Evolutionary conservation across 768 basidiomycete species (phyloP).

Genomic region (Steccherinum ochraceum): DNA sequence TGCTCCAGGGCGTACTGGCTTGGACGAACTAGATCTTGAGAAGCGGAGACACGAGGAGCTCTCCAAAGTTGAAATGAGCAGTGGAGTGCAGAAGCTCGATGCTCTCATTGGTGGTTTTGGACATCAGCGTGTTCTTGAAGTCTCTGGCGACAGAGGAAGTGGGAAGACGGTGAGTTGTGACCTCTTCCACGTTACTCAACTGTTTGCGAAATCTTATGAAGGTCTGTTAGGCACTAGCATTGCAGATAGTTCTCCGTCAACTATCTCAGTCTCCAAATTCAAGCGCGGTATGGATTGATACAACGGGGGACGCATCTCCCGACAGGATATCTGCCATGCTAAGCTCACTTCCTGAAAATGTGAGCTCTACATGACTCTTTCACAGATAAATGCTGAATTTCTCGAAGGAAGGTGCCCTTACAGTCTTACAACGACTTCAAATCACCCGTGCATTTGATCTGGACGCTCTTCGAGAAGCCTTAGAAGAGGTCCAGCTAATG

Average conservation of each 20-base stretch:
- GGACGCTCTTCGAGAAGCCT: conserved; percentile 42
- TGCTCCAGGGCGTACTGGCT: conserved; percentile 32
- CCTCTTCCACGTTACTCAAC: background rate
- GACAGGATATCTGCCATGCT: conserved; percentile 39
- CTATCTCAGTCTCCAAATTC: conserved; percentile 33
- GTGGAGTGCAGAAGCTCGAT: conserved; percentile 46
- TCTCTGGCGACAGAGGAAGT: conserved; percentile 58
- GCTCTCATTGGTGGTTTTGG: conserved; percentile 43
- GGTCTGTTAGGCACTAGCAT: conserved; percentile 39
- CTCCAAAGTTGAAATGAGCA: conserved; percentile 5
- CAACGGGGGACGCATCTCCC: conserved; percentile 57
- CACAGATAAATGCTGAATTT: too few species aligned
- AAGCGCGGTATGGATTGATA: conserved; percentile 65
- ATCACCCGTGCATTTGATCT: conserved; percentile 54
- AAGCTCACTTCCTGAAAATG: conserved; percentile 14
- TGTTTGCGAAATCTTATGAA: conserved; percentile 3
- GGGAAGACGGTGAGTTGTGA: conserved; percentile 59
- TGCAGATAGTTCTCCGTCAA: conserved; percentile 52
- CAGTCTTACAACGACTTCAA: conserved; percentile 49
- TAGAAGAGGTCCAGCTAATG: conserved; percentile 36
- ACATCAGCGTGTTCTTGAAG: conserved; percentile 52
- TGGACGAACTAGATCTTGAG: conserved; percentile 20
- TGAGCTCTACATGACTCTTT: conserved; percentile 20
- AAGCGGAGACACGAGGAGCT: conserved; percentile 8
- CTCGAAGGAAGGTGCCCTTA: conserved; percentile 3